These are phyloP conservation scores for Selaginella tamariscina DNA, from an alignment of 75 land plant genomes.

Conservation along the genomic window DNA sequence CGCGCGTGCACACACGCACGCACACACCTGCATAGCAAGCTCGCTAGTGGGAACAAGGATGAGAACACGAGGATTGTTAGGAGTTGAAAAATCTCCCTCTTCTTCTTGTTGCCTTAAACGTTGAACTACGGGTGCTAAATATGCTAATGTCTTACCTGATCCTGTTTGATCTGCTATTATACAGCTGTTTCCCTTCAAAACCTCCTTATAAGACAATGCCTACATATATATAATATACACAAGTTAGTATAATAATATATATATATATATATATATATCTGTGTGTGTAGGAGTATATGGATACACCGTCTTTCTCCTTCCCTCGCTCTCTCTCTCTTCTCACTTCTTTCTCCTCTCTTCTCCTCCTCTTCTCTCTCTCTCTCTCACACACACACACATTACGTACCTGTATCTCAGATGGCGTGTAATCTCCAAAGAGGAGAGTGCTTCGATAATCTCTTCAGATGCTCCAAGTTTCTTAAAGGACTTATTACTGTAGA, in stretches of 20 bases:
- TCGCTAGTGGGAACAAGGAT: conserved; percentile 89
- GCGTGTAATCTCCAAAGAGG: conserved; percentile 28
- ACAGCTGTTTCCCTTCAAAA: conserved; percentile 59
- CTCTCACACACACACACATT: too few species aligned
- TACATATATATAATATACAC: conserved; percentile 16
- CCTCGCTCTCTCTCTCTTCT: too few species aligned
- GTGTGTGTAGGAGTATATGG: too few species aligned
- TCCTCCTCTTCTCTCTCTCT: too few species aligned
- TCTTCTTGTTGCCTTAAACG: conserved; percentile 66
- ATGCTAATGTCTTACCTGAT: conserved; percentile 93
- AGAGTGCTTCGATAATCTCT: conserved; percentile 46
- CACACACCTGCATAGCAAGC: conserved; percentile 79
- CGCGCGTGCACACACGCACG: neutral
- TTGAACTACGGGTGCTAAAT: conserved; percentile 77
- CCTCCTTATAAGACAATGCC: conserved; percentile 74
- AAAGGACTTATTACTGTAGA: conserved; percentile 68
- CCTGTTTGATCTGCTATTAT: conserved; percentile 97
- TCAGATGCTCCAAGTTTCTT: conserved; percentile 67
- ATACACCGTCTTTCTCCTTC: too few species aligned
- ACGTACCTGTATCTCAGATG: conserved; percentile 87
- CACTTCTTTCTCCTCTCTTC: too few species aligned
- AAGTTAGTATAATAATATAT: neutral
- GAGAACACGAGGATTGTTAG: conserved; percentile 58
- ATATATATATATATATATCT: too few species aligned
- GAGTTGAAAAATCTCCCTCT: conserved; percentile 45